Evolutionary conservation across 129 eudicot species (phyloP), one percentile per base, ranked within the genome.

Genomic region (Pittosporum tobira): DNA sequence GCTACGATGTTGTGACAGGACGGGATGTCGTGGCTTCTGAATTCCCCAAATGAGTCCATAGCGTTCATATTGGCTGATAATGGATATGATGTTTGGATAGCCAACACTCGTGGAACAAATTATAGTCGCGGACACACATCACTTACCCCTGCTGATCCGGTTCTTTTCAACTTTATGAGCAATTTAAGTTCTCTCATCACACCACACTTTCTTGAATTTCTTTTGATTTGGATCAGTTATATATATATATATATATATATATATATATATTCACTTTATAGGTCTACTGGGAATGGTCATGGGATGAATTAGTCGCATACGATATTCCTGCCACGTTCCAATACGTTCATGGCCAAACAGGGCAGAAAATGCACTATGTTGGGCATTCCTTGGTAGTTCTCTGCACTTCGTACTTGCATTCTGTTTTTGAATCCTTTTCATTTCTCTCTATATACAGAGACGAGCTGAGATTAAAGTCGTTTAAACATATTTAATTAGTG

Each of bases 281-380:
- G 99, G 88, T 78, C 1, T 91, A 83, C 53, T 91, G 94, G 99
- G 80, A 87, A 25, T 91, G 99, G 99, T 83, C 99, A 3, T 91
- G 99, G 99, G 99, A 91, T 30, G 96, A 91, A 66, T 65, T 91
- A 61, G 94, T 67, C 25, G 79, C 81, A 6, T 81, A 76, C 65
- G 98, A 86, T 68, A 77, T 86, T 38, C 94, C 95, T 4, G 79
- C 95, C 28, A 36, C 62, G 2, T 43, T 81, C 66, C 57, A 80
- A 18, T 81, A 43, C 52, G 89, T 91, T 48, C 72, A 67, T 16
- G 63, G 64, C 45, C 84, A 83, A 69, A 77, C 98, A 4, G 95
- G 89, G 42, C 81, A 86, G 75, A 81, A 76, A 22, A 13, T 86
- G 50, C 94, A 91, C 75, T 91, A 82, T 63, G 87, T 80, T 67